These are phyloP conservation scores for Moricandia moricandioides DNA, from an alignment of 345 rosid species.

Conservation along the genomic window DNA sequence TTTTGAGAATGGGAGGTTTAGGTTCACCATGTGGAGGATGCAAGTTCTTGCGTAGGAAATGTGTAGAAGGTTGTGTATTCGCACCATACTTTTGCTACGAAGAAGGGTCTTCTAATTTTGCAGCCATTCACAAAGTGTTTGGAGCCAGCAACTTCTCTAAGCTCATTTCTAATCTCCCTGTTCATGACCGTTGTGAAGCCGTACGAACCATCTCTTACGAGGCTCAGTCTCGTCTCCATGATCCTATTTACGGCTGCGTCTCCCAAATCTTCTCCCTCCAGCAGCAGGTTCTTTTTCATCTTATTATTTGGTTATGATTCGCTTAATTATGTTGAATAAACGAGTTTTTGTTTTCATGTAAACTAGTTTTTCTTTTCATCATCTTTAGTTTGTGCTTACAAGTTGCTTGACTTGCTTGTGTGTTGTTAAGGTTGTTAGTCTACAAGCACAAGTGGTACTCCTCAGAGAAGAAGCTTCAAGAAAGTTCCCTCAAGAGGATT, in stretches of 20 bases:
- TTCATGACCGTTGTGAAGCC: slow-evolving; percentile 70
- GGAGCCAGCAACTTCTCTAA: slow-evolving; percentile 98
- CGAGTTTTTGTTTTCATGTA: not conserved
- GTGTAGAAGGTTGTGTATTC: slow-evolving; percentile 87
- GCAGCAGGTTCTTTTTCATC: slow-evolving; percentile 62
- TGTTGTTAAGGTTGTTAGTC: slow-evolving; percentile 63
- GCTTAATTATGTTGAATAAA: no score
- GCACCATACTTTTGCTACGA: slow-evolving; percentile 96
- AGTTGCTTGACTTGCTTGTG: not conserved
- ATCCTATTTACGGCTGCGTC: slow-evolving; percentile 94
- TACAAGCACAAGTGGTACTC: slow-evolving; percentile 76
- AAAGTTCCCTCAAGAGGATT: slow-evolving; percentile 42
- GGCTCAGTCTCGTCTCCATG: slow-evolving; percentile 95
- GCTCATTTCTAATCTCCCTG: slow-evolving; percentile 75
- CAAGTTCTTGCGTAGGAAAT: slow-evolving; percentile 95
- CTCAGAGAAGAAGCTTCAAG: slow-evolving; percentile 76
- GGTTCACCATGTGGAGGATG: slow-evolving; percentile 98
- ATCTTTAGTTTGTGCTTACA: slow-evolving; percentile 14
- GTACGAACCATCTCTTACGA: slow-evolving; percentile 88
- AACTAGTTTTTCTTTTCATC: not conserved
- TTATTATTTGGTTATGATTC: not conserved
- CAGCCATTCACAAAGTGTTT: slow-evolving; percentile 89
- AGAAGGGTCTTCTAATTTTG: slow-evolving; percentile 84
- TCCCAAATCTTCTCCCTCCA: slow-evolving; percentile 95
- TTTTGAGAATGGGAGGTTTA: slow-evolving; percentile 49